phyloP scores from a whole-genome alignment of 495 filamentous ascomycete genomes.

The Penicillium silybi region DNA sequence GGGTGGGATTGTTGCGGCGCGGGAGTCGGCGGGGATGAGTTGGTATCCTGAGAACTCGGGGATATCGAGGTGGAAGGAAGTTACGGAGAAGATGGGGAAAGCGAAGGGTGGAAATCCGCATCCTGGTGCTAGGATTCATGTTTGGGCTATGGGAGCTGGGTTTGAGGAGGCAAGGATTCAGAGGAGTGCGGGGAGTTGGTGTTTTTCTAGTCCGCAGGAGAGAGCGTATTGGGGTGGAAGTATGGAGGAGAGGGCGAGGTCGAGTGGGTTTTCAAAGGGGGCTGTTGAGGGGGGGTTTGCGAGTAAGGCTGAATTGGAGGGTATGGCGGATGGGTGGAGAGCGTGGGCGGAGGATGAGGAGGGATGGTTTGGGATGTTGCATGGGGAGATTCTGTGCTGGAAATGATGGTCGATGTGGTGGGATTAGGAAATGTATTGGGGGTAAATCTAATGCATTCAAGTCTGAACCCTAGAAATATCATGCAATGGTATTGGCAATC shows the following conservation, averaged over 20 bases:
- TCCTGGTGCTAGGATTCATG: slow-evolving; percentile 44
- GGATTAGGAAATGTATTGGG: no score
- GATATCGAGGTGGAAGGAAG: slow-evolving; percentile 35
- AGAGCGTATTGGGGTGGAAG: slow-evolving; percentile 44
- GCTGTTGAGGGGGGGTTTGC: slow-evolving; percentile 37
- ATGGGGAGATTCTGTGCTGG: slow-evolving; percentile 53
- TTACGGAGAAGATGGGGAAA: slow-evolving; percentile 31
- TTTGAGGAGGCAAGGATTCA: slow-evolving; percentile 32
- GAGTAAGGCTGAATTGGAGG: slow-evolving; percentile 33
- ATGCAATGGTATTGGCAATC: background rate
- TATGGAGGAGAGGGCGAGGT: slow-evolving; percentile 40
- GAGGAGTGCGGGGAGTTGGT: slow-evolving; percentile 43
- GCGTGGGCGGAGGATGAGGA: slow-evolving; percentile 43
- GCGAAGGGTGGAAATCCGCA: slow-evolving; percentile 44
- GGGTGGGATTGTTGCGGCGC: slow-evolving; percentile 52
- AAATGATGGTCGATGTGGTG: no score
- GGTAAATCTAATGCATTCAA: background rate
- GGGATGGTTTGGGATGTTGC: slow-evolving; percentile 49
- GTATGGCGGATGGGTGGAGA: slow-evolving; percentile 40
- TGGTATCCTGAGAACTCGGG: slow-evolving; percentile 49
- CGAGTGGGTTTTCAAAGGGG: slow-evolving; percentile 37
- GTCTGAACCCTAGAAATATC: background rate
- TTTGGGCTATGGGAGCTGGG: slow-evolving; percentile 48
- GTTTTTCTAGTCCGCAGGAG: slow-evolving; percentile 42
- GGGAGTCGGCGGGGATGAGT: slow-evolving; percentile 41